Conservation (phyloP, 2,329 filamentous ascomycete genomes). For the Biscogniauxia marginata region DNA sequence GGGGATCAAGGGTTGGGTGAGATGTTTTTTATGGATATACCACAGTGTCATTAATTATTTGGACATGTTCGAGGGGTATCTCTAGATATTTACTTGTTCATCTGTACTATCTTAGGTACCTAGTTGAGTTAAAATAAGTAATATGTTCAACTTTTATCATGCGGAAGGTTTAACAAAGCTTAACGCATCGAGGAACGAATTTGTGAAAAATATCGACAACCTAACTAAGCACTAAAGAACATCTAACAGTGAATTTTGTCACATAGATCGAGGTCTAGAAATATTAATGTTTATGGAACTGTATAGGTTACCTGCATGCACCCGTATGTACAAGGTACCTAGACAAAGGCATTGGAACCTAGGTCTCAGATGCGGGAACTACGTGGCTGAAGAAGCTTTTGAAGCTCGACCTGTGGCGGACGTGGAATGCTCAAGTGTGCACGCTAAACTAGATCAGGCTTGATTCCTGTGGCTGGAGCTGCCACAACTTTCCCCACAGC, state of each 20-base stretch:
- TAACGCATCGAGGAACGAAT: too few relatives aligned
- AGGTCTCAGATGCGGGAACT: too few relatives aligned
- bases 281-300: too few relatives aligned
- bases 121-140: neutral
- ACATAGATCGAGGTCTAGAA: too few relatives aligned
- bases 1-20: neutral
- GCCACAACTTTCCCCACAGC: conserved; percentile 18
- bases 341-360: too few relatives aligned
- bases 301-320: too few relatives aligned
- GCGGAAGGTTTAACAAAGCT: too few relatives aligned
- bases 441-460: conserved; percentile 4
- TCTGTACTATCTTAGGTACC: neutral
- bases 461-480: conserved; percentile 14
- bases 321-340: too few relatives aligned
- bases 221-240: too few relatives aligned
- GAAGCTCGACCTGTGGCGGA: conserved; percentile 13
- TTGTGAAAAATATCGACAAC: too few relatives aligned
- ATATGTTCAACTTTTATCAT: too few relatives aligned
- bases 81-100: neutral
- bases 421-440: neutral
- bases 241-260: too few relatives aligned
- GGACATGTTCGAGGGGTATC: neutral
- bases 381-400: neutral
- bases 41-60: neutral
- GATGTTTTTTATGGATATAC: neutral